Evolutionary conservation across 2,329 filamentous ascomycete genomes (phyloP).

Genomic region (Chrysosporium keratinophilum): DNA sequence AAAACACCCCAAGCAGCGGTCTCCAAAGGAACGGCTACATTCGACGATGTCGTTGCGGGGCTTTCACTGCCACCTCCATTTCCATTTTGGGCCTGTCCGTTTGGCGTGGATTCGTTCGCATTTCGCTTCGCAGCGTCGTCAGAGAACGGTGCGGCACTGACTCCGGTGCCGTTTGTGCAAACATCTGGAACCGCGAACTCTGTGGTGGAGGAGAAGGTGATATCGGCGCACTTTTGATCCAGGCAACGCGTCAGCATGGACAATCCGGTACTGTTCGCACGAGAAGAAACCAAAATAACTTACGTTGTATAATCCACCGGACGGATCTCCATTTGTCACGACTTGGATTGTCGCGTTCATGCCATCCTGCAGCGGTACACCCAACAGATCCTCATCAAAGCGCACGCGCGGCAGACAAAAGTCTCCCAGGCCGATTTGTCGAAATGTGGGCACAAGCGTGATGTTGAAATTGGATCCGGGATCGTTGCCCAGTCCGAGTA

Average conservation of each 20-base stretch:
- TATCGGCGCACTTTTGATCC: slow-evolving; percentile 55
- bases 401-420: slow-evolving; percentile 55
- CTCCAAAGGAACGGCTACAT: slow-evolving; percentile 24
- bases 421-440: slow-evolving; percentile 51
- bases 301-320: slow-evolving; percentile 57
- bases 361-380: slow-evolving; percentile 47
- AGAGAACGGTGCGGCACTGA: slow-evolving; percentile 40
- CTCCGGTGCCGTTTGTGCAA: slow-evolving; percentile 51
- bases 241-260: not conserved
- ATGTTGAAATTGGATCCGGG: slow-evolving; percentile 57
- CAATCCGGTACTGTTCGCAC: not conserved
- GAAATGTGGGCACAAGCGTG: slow-evolving; percentile 51
- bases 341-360: slow-evolving; percentile 59
- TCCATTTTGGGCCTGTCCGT: slow-evolving; percentile 24
- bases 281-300: slow-evolving; percentile 18
- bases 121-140: slow-evolving; percentile 30
- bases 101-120: slow-evolving; percentile 36
- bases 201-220: slow-evolving; percentile 51
- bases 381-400: slow-evolving; percentile 24
- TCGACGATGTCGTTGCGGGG: slow-evolving; percentile 20
- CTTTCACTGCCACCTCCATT: not conserved
- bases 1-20: slow-evolving; percentile 32
- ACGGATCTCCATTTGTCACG: slow-evolving; percentile 50
- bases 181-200: slow-evolving; percentile 37
- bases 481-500: slow-evolving; percentile 44